Evolutionary conservation across 345 rosid species (phyloP), one percentile per base, ranked within the genome.

Genomic region (Kandelia obovata): DNA sequence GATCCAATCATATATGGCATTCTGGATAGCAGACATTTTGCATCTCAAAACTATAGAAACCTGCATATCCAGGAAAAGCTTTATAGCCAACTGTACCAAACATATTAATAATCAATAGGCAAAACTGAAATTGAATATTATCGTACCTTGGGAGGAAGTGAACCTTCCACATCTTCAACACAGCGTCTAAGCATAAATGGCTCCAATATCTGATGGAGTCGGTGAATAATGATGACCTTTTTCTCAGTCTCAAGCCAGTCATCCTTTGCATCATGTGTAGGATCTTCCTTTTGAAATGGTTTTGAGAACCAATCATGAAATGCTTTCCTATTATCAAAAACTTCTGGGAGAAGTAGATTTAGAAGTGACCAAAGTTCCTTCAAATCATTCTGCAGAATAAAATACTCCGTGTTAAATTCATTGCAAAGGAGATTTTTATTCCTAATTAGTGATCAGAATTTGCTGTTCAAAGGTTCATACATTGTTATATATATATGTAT

Each of bases 211-310:
- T 96, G 99, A 87, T 90, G 98, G 80, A 96, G 98, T 37, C 98
- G 84, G 72, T 96, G 99, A 79, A 96, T 96, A 71, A 96, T 85
- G 74, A 96, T 96, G 37, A 96, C 99, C 81, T 96, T 96, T 84
- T 96, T 90, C 73, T 92, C 99, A 59, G 98, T 96, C 87, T 96
- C 99, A 75, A 96, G 96, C 99, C 99, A 96, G 79, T 96, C 99
- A 79, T 96, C 99, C 78, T 96, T 98, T 21, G 86, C 91, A 83
- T 85, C 88, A 81, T 85, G 96, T 2, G 82, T 49, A 63, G 95
- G 84, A 58, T 73, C 89, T 81, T 96, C 99, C 83, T 74, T 96
- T 82, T 89, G 97, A 79, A 96, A 96, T 55, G 99, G 98, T 82
- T 96, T 94, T 13, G 99, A 87, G 73, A 96, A 96, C 99, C 99